Base-by-base conservation (phyloP, 148 eudicot genomes). In the Oxyria digyna region DNA sequence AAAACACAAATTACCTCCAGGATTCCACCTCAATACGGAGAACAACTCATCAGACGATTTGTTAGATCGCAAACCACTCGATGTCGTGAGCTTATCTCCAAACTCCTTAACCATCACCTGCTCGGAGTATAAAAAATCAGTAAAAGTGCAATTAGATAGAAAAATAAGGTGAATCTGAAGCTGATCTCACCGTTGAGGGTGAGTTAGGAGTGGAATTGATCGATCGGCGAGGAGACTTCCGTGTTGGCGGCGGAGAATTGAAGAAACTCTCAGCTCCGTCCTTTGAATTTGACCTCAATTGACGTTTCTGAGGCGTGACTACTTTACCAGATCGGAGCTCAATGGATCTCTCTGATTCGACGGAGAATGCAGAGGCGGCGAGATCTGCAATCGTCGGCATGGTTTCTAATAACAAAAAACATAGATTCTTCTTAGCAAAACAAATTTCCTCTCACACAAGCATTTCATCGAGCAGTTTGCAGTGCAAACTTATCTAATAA, bases 191-290 rank as follows among this genome's bases (percentile, higher is more conserved):
- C 46, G 73, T 84, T 46, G 74, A 40, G 9, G 79, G 82, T 71
- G 81, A 78, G 18, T 67, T 77, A 13, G 91, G 95, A 73, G 81
- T 81, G 18, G 71, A 75, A 26, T 27, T 50, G 42, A 72, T 9
- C 26, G 82, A 79, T 24, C 79, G 80, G 17, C 96, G 91, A 50
- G 95, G 91, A 23, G 91, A 89, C 62, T 93, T 93, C 77, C 77
- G 23, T 59, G 74, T 81, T 63, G 78, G 0, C 67, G 83, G 82
- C 59, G 59, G 67, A 9, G 78, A 70, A 59, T 71, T 59, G 9
- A 68, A 73, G 55, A 79, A 71, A 20, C 62, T 11, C 3, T 40
- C 75, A 38, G 21, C 79, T 13, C 46, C 74, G 12, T 59, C 21
- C 62, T 72, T 45, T 8, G 83, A 78, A 69, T 80, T 73, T 31